Evolutionary conservation across 345 rosid species (phyloP).

Genomic region (Rhodomyrtus tomentosa): DNA sequence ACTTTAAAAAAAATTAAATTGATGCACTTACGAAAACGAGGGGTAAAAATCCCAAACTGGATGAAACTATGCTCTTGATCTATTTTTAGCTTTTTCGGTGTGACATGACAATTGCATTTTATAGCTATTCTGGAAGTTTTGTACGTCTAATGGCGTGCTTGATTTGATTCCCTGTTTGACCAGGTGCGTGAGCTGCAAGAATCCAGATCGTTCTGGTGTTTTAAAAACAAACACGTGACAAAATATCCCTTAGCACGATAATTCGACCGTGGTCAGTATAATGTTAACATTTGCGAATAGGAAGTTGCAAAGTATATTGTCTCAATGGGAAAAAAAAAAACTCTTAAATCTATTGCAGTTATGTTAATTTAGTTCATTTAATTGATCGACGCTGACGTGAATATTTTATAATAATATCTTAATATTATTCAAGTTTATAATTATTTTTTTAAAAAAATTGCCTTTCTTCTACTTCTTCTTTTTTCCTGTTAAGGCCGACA

Average conservation of each 20-base stretch:
- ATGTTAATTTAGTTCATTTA: no score
- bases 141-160: neutral
- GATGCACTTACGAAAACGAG: no score
- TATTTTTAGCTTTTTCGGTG: neutral
- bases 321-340: no score
- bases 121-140: neutral
- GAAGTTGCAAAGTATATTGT: neutral
- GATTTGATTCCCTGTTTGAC: neutral
- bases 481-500: no score
- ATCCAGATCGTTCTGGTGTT: neutral
- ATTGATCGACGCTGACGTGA: accelerated
- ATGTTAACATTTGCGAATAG: neutral
- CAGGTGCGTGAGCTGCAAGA: neutral
- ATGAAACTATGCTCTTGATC: neutral
- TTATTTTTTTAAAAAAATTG: no score
- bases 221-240: neutral
- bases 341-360: no score
- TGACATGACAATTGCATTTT: neutral
- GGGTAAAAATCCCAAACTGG: no score
- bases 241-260: neutral
- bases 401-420: no score
- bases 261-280: neutral
- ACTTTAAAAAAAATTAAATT: no score
- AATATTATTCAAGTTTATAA: no score
- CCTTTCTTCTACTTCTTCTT: no score